phyloP scores from a whole-genome alignment of 768 basidiomycete genomes.

The Coprinellus aureogranulatus region DNA sequence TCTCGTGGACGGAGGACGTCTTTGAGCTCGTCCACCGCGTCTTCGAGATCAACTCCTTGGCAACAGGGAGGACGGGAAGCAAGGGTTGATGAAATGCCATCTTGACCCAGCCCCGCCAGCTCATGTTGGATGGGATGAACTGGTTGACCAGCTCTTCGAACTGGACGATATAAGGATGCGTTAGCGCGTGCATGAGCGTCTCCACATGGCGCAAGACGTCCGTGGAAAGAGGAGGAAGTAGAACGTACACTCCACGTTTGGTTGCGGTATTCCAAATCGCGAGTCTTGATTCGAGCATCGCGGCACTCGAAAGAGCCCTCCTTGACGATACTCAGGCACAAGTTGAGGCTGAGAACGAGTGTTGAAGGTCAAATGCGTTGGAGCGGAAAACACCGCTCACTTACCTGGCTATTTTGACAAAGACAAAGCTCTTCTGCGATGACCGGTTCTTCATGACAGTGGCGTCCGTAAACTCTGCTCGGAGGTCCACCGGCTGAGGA shows the following conservation, averaged over 20 bases:
- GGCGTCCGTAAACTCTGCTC: slow-evolving; percentile 52
- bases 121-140: slow-evolving; percentile 74
- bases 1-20: slow-evolving; percentile 29
- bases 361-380: slow-evolving; percentile 8
- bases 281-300: slow-evolving; percentile 76
- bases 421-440: slow-evolving; percentile 78
- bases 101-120: slow-evolving; percentile 80
- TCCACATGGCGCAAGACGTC: too few species aligned
- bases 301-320: slow-evolving; percentile 83
- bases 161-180: slow-evolving; percentile 33
- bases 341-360: slow-evolving; percentile 57
- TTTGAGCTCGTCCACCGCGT: slow-evolving; percentile 65
- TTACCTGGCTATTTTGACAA: slow-evolving; percentile 72
- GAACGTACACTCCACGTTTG: slow-evolving; percentile 75
- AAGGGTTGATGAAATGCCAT: slow-evolving; percentile 81
- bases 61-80: slow-evolving; percentile 74
- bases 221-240: not conserved
- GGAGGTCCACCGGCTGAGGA: not conserved
- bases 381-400: slow-evolving; percentile 15
- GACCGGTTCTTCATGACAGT: slow-evolving; percentile 83
- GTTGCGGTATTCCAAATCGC: slow-evolving; percentile 77
- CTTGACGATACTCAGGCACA: slow-evolving; percentile 76
- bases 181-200: too few species aligned
- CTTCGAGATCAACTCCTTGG: slow-evolving; percentile 74
- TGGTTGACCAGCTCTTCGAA: slow-evolving; percentile 79